Base-by-base conservation (phyloP, 768 basidiomycete genomes). In the Leucosporidium creatinivorum region DNA sequence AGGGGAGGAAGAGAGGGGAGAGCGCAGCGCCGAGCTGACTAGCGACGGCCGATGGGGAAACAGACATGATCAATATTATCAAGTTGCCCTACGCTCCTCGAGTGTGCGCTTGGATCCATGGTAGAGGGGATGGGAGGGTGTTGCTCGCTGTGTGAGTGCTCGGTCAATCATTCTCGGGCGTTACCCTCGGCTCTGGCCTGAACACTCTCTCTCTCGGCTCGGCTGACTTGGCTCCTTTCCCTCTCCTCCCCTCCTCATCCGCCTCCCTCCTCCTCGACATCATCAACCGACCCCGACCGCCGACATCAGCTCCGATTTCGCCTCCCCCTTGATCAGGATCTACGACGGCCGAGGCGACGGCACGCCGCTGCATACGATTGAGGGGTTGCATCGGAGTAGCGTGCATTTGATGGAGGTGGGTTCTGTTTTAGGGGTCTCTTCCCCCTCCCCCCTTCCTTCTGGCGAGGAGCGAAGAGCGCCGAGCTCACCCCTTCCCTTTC, bases 51-150 rank as follows among this genome's bases (percentile, higher is more conserved):
- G n/a, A n/a, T n/a, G n/a, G n/a, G n/a, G n/a, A n/a, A n/a, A 49
- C 73, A 97, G 94, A 99, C 78, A 97, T 98, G 94, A 98, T 98
- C 75, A 98, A 96, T 78, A 96, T 97, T 79, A 84, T 99, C 69
- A 90, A 91, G 76, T 82, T 99, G 59, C 88, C 85, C 2, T 98
- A 85, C 76, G 84, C 81, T 25, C 96, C 96, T 15, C 87, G 87
- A 69, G 82, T 91, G 17, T 94, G 91, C 75, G 93, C 91, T 76
- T 99, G 94, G 94, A 88, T 98, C 8, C 96, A 99, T 78, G 82
- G 82, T 67, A 84, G 88, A 26, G 92, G 91, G 57, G 87, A 93
- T 74, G 91, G 89, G 0, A 88, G 91, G 76, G 87, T 87, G 23
- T 77, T 99, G 18, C 81, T 99, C 18, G 96, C 96, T 56, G 83